phyloP scores from a whole-genome alignment of 441 rosid species.

The Erodium texanum region DNA sequence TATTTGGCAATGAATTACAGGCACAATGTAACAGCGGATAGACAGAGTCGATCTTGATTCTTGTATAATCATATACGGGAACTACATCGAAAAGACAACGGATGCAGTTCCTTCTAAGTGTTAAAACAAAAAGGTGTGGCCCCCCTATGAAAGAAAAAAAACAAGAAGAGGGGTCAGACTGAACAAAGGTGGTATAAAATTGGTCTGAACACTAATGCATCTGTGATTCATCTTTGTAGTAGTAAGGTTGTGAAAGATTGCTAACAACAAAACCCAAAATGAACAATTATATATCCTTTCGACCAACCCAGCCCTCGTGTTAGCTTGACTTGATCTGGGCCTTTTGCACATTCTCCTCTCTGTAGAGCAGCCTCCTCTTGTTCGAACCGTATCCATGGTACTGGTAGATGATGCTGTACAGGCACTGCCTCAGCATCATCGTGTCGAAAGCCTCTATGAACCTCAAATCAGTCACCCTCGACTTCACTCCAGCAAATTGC shows the following conservation, averaged over 20 bases:
- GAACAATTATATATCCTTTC: too few species aligned
- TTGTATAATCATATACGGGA: not conserved
- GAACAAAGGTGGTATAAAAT: not conserved
- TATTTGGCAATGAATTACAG: not conserved
- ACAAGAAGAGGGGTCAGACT: not conserved
- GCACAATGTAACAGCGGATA: not conserved
- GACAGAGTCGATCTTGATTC: not conserved
- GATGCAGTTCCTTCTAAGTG: not conserved
- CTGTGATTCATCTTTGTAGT: not conserved
- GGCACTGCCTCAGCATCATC: constrained; percentile 44
- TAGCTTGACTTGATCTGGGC: constrained; percentile 31
- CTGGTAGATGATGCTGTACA: constrained; percentile 61
- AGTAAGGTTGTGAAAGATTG: not conserved
- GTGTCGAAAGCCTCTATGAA: constrained; percentile 61
- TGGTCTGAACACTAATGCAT: not conserved
- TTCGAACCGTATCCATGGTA: constrained; percentile 74
- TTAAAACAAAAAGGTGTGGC: not conserved
- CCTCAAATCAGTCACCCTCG: constrained; percentile 44
- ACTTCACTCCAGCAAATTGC: constrained; percentile 58
- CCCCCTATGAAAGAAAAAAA: not conserved
- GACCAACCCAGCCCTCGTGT: not conserved
- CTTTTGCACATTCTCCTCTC: constrained; percentile 46
- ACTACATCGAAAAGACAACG: not conserved
- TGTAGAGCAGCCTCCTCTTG: constrained; percentile 63
- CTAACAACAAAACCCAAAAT: not conserved